Base-by-base conservation (phyloP, 176 grass and related monocot genomes). In the Tuctoria greenei region DNA sequence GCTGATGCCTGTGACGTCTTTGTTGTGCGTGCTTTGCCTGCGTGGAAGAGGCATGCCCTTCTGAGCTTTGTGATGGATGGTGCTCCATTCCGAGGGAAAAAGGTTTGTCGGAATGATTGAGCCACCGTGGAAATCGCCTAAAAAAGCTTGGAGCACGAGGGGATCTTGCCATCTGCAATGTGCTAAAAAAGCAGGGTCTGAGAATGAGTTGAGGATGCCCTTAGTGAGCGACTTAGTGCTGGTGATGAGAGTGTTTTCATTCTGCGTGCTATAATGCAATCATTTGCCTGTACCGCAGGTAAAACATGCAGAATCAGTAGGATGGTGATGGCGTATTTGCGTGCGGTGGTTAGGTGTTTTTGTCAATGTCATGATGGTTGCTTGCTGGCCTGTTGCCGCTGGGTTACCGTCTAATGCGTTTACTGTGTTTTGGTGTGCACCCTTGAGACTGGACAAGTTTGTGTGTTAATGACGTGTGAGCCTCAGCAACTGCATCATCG, bases 301-400 rank as follows among this genome's bases (percentile, higher is more conserved):
- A 7, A 43, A 26, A 25, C 51, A 49, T 27, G 75, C 75, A 77
- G 45, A 54, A 77, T 77, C 61, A 39, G 45, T 66, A 16, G 31
- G 74, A 77, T 66, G 75, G 44, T 12, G 75, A 77, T 40, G 75
- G 61, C 34, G 37, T 26, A 1, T 25, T 39, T 35, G 74, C 74
- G 60, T 64, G 74, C 26, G 28, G 61, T 77, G 74, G 73, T 49
- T 76, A 64, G 58, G 60, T 76, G 74, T 50, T 64, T 12, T 44
- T 50, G 61, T 77, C 61, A 39, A 39, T 40, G 61, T 77, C 75
- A 66, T 23, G 75, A 45, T 27, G 46, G 74, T 51, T 77, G 75
- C 36, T 76, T 47, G 31, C 42, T 34, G 12, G 41, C 26, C 34
- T 63, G 42, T 25, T 74, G 56, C 39, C 44, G 41, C 44, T 37